These are phyloP conservation scores for Alloteropsis semialata DNA, from an alignment of 176 grass and related monocot species.

Conservation along the genomic window DNA sequence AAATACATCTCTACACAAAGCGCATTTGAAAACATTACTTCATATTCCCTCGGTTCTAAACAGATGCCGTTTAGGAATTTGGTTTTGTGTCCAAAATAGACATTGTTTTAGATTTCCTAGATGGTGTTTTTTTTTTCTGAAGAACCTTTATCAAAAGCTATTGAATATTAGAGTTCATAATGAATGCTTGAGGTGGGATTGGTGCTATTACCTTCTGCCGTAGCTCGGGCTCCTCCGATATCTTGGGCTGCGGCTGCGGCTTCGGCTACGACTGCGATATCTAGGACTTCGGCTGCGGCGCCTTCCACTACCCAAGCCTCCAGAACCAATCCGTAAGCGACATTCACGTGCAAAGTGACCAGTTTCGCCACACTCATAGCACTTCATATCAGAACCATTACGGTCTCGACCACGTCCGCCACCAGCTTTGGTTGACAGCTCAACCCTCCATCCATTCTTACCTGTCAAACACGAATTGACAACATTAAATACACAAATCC, in stretches of 20 bases:
- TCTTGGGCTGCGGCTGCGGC: constrained; percentile 57
- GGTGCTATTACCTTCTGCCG: constrained; percentile 53
- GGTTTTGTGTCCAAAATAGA: neutral
- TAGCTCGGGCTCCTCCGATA: constrained; percentile 86
- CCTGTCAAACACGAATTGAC: constrained; percentile 42
- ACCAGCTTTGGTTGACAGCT: constrained; percentile 69
- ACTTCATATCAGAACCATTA: constrained; percentile 71
- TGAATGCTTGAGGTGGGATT: neutral
- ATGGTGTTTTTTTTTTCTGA: neutral
- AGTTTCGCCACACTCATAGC: constrained; percentile 83
- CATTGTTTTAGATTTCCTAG: neutral
- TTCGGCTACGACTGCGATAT: constrained; percentile 51
- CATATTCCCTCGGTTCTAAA: neutral
- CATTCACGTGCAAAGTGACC: constrained; percentile 94
- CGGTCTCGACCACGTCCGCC: constrained; percentile 62
- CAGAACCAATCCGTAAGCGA: constrained; percentile 61
- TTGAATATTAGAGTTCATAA: neutral
- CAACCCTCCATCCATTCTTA: constrained; percentile 92
- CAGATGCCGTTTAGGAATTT: neutral
- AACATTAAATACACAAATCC: neutral
- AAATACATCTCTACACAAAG: neutral
- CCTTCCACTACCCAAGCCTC: constrained; percentile 66
- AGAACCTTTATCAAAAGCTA: neutral
- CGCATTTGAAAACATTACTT: neutral
- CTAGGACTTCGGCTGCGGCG: constrained; percentile 55